Evolutionary conservation across 129 eudicot genomes (phyloP).

Genomic region (Heracleum sosnowskyi): DNA sequence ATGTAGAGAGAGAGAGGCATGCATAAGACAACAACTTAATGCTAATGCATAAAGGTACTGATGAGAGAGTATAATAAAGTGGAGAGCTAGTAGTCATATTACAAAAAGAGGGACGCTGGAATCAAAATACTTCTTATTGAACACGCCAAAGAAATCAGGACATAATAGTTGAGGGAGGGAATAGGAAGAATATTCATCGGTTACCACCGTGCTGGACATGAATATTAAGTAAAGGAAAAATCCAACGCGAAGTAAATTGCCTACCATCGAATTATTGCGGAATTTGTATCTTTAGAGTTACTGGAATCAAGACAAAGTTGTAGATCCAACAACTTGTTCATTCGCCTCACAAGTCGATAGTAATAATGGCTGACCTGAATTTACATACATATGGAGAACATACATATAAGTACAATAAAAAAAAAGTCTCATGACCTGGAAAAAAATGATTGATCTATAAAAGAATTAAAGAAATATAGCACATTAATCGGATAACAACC

Average conservation of each 20-base stretch:
- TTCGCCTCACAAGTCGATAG: constrained; percentile 89
- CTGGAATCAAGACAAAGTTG: constrained; percentile 85
- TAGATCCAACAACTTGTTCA: constrained; percentile 92
- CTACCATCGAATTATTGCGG: constrained; percentile 97
- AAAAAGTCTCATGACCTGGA: not conserved
- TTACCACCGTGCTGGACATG: not conserved
- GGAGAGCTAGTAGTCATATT: not conserved
- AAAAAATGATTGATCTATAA: not conserved
- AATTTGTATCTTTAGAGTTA: constrained; percentile 84
- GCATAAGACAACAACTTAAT: not conserved
- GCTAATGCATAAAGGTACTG: not conserved
- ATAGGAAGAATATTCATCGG: not conserved
- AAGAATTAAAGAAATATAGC: not conserved
- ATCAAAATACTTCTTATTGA: not conserved
- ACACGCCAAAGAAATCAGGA: not conserved
- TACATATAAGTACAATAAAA: not conserved
- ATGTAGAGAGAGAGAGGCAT: not conserved
- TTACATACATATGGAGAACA: not conserved
- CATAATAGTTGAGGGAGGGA: not conserved
- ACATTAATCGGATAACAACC: constrained; percentile 26
- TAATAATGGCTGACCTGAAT: constrained; percentile 88
- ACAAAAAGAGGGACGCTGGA: not conserved
- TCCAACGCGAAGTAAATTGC: constrained; percentile 7
- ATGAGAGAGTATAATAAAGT: not conserved
- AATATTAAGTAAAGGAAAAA: not conserved